Evolutionary conservation across 75 land plant genomes (phyloP).

Genomic region (Sequoia sempervirens): DNA sequence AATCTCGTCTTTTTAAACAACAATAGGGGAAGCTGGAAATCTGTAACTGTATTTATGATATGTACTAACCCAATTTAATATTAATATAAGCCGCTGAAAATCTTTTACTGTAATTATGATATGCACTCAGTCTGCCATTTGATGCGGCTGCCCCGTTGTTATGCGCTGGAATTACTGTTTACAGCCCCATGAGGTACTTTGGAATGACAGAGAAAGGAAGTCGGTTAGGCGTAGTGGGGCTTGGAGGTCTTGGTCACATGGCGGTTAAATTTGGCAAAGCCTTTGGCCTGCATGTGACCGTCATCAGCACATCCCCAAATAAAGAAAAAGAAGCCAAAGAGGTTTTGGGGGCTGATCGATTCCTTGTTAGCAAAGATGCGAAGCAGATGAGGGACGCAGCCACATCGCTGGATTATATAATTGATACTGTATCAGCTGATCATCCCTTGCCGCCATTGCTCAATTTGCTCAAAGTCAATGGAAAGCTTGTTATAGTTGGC

Average conservation of each 20-base stretch:
- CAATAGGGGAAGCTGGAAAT: too few species aligned
- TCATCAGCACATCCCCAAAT: constrained; percentile 36
- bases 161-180: constrained; percentile 43
- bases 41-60: too few species aligned
- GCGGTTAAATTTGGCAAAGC: constrained; percentile 59
- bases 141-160: constrained; percentile 31
- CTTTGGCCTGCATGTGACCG: constrained; percentile 46
- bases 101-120: background rate
- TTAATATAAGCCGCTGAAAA: too few species aligned
- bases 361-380: constrained; percentile 34
- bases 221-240: constrained; percentile 48
- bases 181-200: constrained; percentile 34
- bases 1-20: background rate
- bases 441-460: background rate
- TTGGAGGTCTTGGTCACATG: constrained; percentile 58
- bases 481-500: constrained; percentile 11
- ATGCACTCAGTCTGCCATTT: constrained; percentile 13
- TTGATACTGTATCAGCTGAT: constrained; percentile 24
- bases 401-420: constrained; percentile 26
- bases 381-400: constrained; percentile 42
- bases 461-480: background rate
- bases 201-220: constrained; percentile 25
- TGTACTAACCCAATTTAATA: too few species aligned
- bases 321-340: constrained; percentile 47
- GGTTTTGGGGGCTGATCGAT: constrained; percentile 35